Percentiles rank a stretch among this genome's conserved stretches.
phyloP scores from a whole-genome alignment of 2,329 filamentous ascomycete species.

The Penicillium sp. region DNA sequence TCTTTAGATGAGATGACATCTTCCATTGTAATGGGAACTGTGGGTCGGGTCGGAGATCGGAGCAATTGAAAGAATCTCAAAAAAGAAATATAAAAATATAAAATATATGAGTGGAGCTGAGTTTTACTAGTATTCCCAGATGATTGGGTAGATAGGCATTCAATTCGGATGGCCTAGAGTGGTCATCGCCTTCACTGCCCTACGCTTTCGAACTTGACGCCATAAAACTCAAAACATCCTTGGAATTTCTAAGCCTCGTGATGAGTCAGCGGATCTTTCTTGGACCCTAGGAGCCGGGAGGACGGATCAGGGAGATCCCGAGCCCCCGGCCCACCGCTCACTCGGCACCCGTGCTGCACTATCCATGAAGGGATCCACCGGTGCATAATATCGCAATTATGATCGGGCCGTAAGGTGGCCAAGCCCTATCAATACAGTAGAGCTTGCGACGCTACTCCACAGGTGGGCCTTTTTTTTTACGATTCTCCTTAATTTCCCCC shows the following conservation, averaged over 20 bases:
- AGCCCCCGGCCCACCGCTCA: neutral
- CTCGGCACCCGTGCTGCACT: neutral
- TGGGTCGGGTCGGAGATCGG: neutral
- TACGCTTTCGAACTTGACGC: neutral
- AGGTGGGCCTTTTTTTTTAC: neutral
- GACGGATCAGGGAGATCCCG: neutral
- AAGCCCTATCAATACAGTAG: neutral
- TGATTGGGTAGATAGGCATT: neutral
- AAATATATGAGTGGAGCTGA: neutral
- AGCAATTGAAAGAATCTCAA: neutral
- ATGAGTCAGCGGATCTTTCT: neutral
- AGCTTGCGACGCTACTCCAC: neutral
- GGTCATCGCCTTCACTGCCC: neutral
- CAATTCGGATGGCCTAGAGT: neutral
- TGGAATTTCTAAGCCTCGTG: neutral
- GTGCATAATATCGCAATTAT: neutral
- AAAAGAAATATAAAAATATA: neutral
- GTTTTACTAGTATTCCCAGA: neutral
- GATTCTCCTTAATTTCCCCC: no score
- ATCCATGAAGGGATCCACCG: no score
- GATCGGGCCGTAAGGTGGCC: neutral
- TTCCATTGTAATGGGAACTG: neutral
- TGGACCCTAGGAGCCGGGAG: neutral
- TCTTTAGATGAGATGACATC: neutral
- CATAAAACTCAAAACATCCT: no score